Evolutionary conservation across 495 filamentous ascomycete genomes (phyloP).

Genomic region (Cudoniella acicularis): DNA sequence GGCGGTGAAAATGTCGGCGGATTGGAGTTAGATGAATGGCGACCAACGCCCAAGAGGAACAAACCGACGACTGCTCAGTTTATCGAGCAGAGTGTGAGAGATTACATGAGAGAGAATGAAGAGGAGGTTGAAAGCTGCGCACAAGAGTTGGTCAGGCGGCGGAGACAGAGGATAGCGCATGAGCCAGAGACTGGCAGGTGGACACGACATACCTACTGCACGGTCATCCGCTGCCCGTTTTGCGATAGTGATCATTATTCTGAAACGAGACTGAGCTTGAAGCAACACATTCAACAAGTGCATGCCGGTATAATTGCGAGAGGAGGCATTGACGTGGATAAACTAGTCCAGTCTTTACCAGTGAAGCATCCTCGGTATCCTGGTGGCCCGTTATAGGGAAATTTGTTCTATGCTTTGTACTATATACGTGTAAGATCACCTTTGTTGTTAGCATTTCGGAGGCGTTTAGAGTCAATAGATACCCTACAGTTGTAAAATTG

Average conservation of each 20-base stretch:
- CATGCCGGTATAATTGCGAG: not conserved
- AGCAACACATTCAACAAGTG: not conserved
- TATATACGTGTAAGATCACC: too few relatives aligned
- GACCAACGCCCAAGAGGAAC: not conserved
- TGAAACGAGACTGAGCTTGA: not conserved
- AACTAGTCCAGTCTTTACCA: not conserved
- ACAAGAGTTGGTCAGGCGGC: not conserved
- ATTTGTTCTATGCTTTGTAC: too few relatives aligned
- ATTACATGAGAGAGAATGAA: not conserved
- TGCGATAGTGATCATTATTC: not conserved
- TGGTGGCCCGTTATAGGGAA: not conserved
- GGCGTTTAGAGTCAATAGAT: too few relatives aligned
- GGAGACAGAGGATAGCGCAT: not conserved
- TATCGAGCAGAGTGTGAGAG: not conserved
- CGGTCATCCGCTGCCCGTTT: not conserved
- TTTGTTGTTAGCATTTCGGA: too few relatives aligned
- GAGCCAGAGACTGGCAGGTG: not conserved
- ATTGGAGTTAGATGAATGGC: constrained; percentile 1
- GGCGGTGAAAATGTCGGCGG: constrained; percentile 3
- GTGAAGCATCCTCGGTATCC: not conserved
- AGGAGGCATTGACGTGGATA: not conserved
- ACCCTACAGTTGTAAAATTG: too few relatives aligned
- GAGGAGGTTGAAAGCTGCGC: not conserved
- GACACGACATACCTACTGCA: not conserved
- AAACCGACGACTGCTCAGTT: not conserved